Conservation (phyloP, 352 stramenopile genomes). For the Aphanomyces invadans region DNA sequence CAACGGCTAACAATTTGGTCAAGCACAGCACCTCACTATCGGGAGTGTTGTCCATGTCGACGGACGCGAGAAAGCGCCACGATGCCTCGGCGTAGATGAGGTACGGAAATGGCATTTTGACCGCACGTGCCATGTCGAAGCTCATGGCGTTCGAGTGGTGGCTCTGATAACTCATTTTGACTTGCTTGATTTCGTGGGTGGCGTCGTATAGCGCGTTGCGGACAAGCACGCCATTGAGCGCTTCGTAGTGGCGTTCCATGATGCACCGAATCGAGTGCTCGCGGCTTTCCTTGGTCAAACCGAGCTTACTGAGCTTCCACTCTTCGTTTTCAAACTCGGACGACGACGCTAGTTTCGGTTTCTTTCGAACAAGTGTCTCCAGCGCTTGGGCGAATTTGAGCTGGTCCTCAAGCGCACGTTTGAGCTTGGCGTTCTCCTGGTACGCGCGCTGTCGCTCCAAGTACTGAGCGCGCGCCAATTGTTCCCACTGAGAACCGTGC, state of each 20-base stretch:
- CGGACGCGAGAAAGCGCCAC: not conserved
- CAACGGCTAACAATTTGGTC: too few relatives aligned
- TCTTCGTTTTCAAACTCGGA: slow-evolving; percentile 24
- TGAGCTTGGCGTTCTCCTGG: slow-evolving; percentile 23
- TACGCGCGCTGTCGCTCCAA: slow-evolving; percentile 15
- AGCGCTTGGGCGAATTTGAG: slow-evolving; percentile 23
- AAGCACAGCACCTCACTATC: not conserved
- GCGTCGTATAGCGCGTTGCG: slow-evolving; percentile 18
- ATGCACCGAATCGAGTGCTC: slow-evolving; percentile 18
- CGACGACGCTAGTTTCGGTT: slow-evolving; percentile 13
- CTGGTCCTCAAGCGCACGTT: slow-evolving; percentile 20
- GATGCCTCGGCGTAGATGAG: not conserved
- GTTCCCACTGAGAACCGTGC: slow-evolving; percentile 23
- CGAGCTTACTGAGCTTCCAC: slow-evolving; percentile 25
- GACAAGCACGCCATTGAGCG: slow-evolving; percentile 20
- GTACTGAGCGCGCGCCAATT: slow-evolving; percentile 19
- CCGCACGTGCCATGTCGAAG: slow-evolving; percentile 1
- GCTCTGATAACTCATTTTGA: slow-evolving; percentile 16
- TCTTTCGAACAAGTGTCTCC: slow-evolving; percentile 14
- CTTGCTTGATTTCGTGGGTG: slow-evolving; percentile 17
- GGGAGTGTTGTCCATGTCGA: slow-evolving; percentile 5
- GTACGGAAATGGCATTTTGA: slow-evolving; percentile 10
- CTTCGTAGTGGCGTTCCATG: slow-evolving; percentile 22
- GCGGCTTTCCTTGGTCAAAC: not conserved
- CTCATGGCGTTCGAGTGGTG: slow-evolving; percentile 4